A percentile compares a stretch with the other conserved stretches of the same genome.
These are phyloP conservation scores for Penicillium brevicompactum DNA, from an alignment of 2,329 filamentous ascomycete species.

Conservation along the genomic window DNA sequence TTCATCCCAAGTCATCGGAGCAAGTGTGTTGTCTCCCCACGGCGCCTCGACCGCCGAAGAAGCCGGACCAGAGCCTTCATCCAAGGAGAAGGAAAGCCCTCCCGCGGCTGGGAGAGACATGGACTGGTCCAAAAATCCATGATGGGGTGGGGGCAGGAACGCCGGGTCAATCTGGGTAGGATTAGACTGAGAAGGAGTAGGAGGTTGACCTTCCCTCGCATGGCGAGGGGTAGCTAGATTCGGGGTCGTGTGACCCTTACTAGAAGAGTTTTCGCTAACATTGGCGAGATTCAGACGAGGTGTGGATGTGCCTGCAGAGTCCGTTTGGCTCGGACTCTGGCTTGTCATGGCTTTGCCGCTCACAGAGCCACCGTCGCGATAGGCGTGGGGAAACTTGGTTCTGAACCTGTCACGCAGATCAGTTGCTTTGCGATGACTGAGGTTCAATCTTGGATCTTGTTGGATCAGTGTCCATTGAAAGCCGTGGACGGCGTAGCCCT, in stretches of 20 bases:
- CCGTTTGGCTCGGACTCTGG: constrained; percentile 15
- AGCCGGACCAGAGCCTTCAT: constrained; percentile 29
- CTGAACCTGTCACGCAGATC: constrained; percentile 65
- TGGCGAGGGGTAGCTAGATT: constrained; percentile 9
- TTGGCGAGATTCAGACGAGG: constrained; percentile 1
- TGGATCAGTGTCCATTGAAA: constrained; percentile 63
- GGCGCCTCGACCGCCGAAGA: constrained; percentile 22
- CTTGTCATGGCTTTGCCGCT: constrained; percentile 29
- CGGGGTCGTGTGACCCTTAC: constrained; percentile 14
- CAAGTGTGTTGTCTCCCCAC: constrained; percentile 44
- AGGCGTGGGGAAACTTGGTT: constrained; percentile 60
- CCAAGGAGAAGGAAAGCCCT: constrained; percentile 34
- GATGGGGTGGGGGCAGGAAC: constrained; percentile 36
- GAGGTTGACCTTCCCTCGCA: constrained; percentile 19
- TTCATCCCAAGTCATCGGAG: constrained; percentile 46
- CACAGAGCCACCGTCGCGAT: constrained; percentile 49
- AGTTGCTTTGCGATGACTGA: constrained; percentile 56
- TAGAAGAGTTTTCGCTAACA: constrained; percentile 4
- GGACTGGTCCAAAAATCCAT: constrained; percentile 28
- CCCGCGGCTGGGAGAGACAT: constrained; percentile 15
- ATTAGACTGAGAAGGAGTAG: constrained; percentile 15
- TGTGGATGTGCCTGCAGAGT: constrained; percentile 8
- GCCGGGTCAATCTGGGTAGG: constrained; percentile 32
- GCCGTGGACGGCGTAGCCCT: constrained; percentile 61
- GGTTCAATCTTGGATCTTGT: constrained; percentile 55